These are phyloP conservation scores for Penicillium sp. DNA, from an alignment of 2,329 filamentous ascomycete species.

Conservation along the genomic window DNA sequence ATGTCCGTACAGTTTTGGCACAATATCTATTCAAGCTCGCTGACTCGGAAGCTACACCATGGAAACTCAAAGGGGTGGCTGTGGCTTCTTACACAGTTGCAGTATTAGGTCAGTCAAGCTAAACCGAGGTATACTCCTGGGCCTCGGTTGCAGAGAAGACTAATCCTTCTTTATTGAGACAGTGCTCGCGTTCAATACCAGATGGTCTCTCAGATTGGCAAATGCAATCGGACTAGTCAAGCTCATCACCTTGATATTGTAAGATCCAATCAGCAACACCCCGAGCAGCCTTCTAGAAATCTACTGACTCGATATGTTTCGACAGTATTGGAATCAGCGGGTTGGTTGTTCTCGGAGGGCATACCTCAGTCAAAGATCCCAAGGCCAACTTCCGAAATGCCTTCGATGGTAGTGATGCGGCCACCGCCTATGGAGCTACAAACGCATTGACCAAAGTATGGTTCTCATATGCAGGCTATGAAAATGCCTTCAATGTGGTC, in stretches of 20 bases:
- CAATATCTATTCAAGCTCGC: constrained; percentile 63
- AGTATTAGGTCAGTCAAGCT: constrained; percentile 49
- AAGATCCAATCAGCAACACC: not conserved
- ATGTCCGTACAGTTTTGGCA: constrained; percentile 49
- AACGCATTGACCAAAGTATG: constrained; percentile 61
- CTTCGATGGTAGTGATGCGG: constrained; percentile 52
- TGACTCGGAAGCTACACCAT: constrained; percentile 53
- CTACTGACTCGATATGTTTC: not conserved
- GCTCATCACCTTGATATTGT: constrained; percentile 62
- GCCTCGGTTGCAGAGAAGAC: not conserved
- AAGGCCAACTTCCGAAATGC: constrained; percentile 56
- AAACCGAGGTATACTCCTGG: not conserved
- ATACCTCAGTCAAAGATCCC: constrained; percentile 54
- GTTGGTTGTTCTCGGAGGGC: constrained; percentile 62
- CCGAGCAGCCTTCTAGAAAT: not conserved
- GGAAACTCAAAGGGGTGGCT: constrained; percentile 68
- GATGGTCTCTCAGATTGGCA: constrained; percentile 56
- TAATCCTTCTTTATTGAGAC: no score
- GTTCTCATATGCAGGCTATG: constrained; percentile 60
- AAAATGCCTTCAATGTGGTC: constrained; percentile 63
- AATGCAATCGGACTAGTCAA: constrained; percentile 63
- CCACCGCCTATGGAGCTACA: constrained; percentile 51
- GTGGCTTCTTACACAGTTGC: constrained; percentile 64
- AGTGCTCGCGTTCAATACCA: constrained; percentile 57
- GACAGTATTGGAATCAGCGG: constrained; percentile 58